Base-by-base conservation (phyloP, 1,284 basidiomycete genomes). In the Peniophora sp. region DNA sequence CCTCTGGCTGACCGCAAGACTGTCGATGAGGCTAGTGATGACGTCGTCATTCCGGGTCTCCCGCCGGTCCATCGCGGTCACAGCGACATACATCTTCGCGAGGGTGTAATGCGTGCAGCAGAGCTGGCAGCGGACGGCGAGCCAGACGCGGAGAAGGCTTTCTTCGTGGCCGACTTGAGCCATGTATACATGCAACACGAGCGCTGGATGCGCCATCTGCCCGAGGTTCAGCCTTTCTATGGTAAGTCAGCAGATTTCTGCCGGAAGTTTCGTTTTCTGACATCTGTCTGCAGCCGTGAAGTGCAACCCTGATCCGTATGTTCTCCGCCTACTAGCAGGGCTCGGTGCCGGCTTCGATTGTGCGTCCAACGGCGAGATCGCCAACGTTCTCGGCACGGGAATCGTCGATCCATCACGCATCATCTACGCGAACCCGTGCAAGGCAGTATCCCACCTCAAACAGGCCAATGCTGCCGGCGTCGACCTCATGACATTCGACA, bases 401-500 rank as follows among this genome's bases (percentile, higher is more conserved):
- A 20, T 41, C 19, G 81, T 90, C 52, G 74, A 78, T 52, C 84
- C 93, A 1, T 74, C 76, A 17, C 81, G 89, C 53, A 91, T 99
- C 74, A 93, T 99, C 64, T 99, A 95, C 65, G 97, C 97, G 59
- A 99, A 99, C 71, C 97, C 97, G 0, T 99, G 96, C 85, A 99
- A 99, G 73, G 92, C 96, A 1, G 78, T 83, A 8, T 96, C 92
- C 8, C 97, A 97, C 70, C 81, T 99, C 58, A 89, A 93, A 52
- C 83, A 84, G 58, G 91, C 97, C 12, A 83, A 83, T 35, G 80
- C 78, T 57, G 69, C 77, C 24, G 86, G 88, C 22, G 93, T 99
- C 46, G 80, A 91, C 61, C 84, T 83, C 71, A 97, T 97, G 91
- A 98, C 96, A 0, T 99, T 99, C 64, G 97, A 99, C 73, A 99